Percentiles rank a stretch among this genome's conserved stretches.
phyloP scores from a whole-genome alignment of 345 rosid genomes.

The Combretum micranthum region DNA sequence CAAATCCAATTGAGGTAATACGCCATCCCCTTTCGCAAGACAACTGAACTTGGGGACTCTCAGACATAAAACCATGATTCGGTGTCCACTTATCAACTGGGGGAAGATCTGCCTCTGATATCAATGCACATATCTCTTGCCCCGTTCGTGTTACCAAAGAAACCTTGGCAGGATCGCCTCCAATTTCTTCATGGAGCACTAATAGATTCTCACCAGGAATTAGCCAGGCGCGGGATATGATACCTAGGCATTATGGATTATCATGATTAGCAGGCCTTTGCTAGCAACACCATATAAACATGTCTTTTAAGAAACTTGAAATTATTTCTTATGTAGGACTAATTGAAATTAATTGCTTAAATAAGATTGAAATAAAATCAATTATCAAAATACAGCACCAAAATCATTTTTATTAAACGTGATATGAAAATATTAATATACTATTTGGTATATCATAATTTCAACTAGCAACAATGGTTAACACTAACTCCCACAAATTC shows the following conservation, averaged over 20 bases:
- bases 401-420: too few species aligned
- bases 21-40: slow-evolving; percentile 52
- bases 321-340: too few species aligned
- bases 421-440: too few species aligned
- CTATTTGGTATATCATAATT: too few species aligned
- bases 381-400: too few species aligned
- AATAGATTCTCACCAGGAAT: slow-evolving; percentile 43
- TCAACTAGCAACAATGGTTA: too few species aligned
- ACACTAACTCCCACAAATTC: too few species aligned
- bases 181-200: slow-evolving; percentile 56
- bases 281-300: too few species aligned
- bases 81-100: slow-evolving; percentile 46
- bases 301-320: background rate
- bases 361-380: too few species aligned
- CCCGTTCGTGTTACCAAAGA: slow-evolving; percentile 33
- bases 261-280: too few species aligned
- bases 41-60: slow-evolving; percentile 37
- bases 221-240: slow-evolving; percentile 53
- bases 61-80: slow-evolving; percentile 16
- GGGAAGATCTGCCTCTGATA: slow-evolving; percentile 47
- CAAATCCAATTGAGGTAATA: slow-evolving; percentile 39
- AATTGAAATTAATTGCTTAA: too few species aligned
- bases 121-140: slow-evolving; percentile 42
- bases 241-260: slow-evolving; percentile 21
- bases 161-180: slow-evolving; percentile 51